Percentiles rank a stretch among this genome's conserved stretches.
These are phyloP conservation scores for Chlorociboria aeruginascens DNA, from an alignment of 495 filamentous ascomycete species.

Conservation along the genomic window DNA sequence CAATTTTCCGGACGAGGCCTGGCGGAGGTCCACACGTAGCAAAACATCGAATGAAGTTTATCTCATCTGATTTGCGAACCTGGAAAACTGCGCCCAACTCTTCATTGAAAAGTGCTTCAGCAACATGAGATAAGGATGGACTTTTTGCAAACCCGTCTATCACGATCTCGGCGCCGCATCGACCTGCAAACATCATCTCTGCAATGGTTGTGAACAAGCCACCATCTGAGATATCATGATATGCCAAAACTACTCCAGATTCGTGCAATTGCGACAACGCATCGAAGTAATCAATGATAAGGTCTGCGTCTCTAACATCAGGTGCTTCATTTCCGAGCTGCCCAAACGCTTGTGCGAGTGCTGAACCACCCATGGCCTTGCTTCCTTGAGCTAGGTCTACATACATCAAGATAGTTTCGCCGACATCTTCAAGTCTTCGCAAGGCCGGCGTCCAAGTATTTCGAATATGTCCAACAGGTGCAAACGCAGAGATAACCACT, in stretches of 20 bases:
- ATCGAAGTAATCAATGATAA: conserved; percentile 86
- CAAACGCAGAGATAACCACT: conserved; percentile 82
- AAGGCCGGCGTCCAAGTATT: conserved; percentile 92
- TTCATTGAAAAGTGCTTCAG: conserved; percentile 83
- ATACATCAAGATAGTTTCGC: conserved; percentile 80
- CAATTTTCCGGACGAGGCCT: conserved; percentile 71
- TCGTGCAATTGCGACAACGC: conserved; percentile 80
- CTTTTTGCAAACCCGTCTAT: conserved; percentile 55
- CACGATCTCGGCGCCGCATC: conserved; percentile 79
- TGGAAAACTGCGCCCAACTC: conserved; percentile 98
- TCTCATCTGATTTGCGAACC: conserved; percentile 71
- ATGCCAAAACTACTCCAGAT: conserved; percentile 77
- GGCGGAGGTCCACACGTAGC: conserved; percentile 81
- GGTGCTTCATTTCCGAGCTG: conserved; percentile 76
- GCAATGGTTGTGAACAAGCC: conserved; percentile 83
- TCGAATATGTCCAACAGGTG: conserved; percentile 61
- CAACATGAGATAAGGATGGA: conserved; percentile 45
- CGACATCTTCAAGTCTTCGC: conserved; percentile 71
- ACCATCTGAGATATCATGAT: conserved; percentile 90
- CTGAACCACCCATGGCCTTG: conserved; percentile 80
- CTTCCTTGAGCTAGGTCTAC: conserved; percentile 74
- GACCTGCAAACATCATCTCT: conserved; percentile 97
- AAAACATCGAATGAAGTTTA: conserved; percentile 78
- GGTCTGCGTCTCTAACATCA: conserved; percentile 68
- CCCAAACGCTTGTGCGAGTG: conserved; percentile 83